Conservation (phyloP, 129 eudicot genomes). For the Arctium minus region DNA sequence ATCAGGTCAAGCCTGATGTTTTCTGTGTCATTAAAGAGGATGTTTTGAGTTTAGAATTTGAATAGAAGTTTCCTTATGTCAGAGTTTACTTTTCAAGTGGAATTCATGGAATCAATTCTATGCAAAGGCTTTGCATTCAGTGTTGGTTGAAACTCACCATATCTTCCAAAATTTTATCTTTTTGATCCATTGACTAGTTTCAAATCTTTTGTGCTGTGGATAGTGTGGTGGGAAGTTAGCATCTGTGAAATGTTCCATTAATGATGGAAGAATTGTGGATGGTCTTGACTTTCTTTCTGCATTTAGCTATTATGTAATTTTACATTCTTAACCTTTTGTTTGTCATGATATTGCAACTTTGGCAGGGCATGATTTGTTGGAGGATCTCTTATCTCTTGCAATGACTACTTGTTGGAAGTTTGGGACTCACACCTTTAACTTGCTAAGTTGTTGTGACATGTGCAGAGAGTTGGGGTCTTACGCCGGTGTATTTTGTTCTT, state of each 20-base stretch:
- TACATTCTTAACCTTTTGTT: constrained; percentile 29
- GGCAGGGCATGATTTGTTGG: constrained; percentile 73
- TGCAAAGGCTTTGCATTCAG: not conserved
- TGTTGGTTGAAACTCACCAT: not conserved
- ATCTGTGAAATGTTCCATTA: not conserved
- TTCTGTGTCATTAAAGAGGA: not conserved
- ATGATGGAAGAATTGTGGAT: not conserved
- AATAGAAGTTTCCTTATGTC: not conserved
- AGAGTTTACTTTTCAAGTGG: not conserved
- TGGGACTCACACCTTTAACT: constrained; percentile 41
- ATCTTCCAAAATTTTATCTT: not conserved
- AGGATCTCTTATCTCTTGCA: constrained; percentile 44
- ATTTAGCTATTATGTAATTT: not conserved
- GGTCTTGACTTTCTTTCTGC: not conserved
- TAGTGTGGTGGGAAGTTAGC: not conserved
- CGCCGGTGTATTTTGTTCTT: not conserved
- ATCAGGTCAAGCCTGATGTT: too few relatives aligned
- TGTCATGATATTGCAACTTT: constrained; percentile 43
- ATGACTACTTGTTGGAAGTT: constrained; percentile 55
- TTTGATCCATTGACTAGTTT: not conserved
- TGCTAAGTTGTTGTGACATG: constrained; percentile 45
- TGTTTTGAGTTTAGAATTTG: not conserved
- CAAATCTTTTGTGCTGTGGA: not conserved
- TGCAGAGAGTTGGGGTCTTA: constrained; percentile 30
- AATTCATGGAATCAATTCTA: not conserved